phyloP scores from a whole-genome alignment of 2,329 filamentous ascomycete genomes.

The Paecilomyces dactylethromorphus region DNA sequence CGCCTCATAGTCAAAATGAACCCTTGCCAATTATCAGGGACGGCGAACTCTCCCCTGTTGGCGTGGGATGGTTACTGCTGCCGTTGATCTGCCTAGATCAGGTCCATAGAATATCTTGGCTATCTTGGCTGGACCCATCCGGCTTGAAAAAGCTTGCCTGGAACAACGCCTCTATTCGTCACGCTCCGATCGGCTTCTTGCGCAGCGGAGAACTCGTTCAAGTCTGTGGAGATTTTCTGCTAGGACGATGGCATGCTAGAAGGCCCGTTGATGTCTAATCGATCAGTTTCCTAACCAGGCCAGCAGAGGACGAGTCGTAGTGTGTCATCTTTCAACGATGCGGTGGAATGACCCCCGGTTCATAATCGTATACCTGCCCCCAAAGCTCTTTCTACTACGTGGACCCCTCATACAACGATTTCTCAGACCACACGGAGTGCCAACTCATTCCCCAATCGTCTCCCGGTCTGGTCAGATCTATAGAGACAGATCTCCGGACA shows the following conservation, averaged over 20 bases:
- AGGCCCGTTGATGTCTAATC: not conserved
- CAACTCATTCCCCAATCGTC: not conserved
- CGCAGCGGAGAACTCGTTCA: not conserved
- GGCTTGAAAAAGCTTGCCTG: not conserved
- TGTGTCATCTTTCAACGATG: not conserved
- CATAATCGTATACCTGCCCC: not conserved
- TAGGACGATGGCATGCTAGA: not conserved
- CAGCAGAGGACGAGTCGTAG: not conserved
- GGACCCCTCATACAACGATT: too few species aligned
- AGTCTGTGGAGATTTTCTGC: not conserved
- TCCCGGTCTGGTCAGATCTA: not conserved
- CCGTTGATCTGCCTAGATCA: not conserved
- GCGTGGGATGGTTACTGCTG: not conserved
- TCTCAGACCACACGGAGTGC: too few species aligned
- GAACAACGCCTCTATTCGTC: not conserved
- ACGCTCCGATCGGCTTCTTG: not conserved
- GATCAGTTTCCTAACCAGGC: not conserved
- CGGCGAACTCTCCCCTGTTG: too few species aligned
- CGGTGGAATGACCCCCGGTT: not conserved
- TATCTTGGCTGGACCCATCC: not conserved
- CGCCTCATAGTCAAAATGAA: too few species aligned
- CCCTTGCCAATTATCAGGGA: too few species aligned
- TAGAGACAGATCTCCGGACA: not conserved
- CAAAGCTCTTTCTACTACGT: not conserved
- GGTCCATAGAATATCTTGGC: not conserved